phyloP scores from a whole-genome alignment of 2,329 filamentous ascomycete genomes.

The Fusarium lateritium region DNA sequence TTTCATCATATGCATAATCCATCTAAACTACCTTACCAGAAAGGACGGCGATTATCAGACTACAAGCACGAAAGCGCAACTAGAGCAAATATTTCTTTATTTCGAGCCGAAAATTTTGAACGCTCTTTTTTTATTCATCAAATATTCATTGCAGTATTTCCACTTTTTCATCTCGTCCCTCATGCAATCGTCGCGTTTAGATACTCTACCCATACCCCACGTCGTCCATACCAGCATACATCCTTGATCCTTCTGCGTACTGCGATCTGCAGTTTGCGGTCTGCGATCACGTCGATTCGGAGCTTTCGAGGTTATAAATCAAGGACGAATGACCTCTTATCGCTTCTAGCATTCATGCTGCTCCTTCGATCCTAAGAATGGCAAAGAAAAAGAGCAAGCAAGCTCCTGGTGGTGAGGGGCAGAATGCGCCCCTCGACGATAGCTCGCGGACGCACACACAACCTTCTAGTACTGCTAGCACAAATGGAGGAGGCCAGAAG shows the following conservation, averaged over 20 bases:
- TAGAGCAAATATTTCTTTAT: constrained; percentile 1
- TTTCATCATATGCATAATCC: constrained; percentile 17
- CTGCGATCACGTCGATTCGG: constrained; percentile 14
- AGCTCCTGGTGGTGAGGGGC: constrained; percentile 57
- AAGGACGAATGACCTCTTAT: constrained; percentile 9
- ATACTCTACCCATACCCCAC: constrained; percentile 38
- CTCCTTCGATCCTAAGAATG: constrained; percentile 52
- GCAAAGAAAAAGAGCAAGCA: constrained; percentile 64
- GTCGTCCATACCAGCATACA: constrained; percentile 30
- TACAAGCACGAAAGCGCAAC: constrained; percentile 29
- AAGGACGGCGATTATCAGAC: constrained; percentile 11
- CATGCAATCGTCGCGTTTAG: constrained; percentile 27
- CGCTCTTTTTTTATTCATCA: neutral
- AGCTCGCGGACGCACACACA: constrained; percentile 28
- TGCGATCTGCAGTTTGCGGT: constrained; percentile 10
- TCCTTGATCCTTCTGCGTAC: constrained; percentile 22
- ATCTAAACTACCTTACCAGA: constrained; percentile 11
- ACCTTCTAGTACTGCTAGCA: constrained; percentile 9
- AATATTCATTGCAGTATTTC: neutral
- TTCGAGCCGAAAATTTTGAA: neutral
- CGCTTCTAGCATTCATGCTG: constrained; percentile 11
- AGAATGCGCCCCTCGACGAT: constrained; percentile 26
- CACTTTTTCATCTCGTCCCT: constrained; percentile 10
- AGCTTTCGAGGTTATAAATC: neutral
- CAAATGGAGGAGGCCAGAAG: constrained; percentile 26